Evolutionary conservation across 106 monocot species (phyloP).

Genomic region (Dendrobium catenatum): DNA sequence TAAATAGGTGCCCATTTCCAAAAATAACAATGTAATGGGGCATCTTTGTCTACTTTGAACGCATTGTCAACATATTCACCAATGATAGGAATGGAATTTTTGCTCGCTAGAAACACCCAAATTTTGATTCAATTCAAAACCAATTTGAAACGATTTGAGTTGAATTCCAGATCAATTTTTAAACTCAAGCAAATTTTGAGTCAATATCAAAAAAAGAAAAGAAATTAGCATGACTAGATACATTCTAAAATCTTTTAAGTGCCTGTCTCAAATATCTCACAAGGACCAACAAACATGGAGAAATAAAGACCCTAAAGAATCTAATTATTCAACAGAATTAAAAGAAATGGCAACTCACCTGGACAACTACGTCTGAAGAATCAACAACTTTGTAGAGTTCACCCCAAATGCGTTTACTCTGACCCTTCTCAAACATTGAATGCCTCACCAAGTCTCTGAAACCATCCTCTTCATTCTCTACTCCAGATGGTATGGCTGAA

Average conservation of each 20-base stretch:
- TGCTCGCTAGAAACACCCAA: too few species aligned
- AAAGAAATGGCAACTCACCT: conserved; percentile 32
- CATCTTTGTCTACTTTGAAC: not conserved
- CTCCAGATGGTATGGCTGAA: conserved; percentile 20
- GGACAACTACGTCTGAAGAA: conserved; percentile 97
- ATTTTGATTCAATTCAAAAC: too few species aligned
- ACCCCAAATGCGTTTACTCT: conserved; percentile 97
- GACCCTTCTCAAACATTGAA: conserved; percentile 98
- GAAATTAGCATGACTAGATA: not conserved
- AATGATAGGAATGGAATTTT: not conserved
- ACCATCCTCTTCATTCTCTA: conserved; percentile 64
- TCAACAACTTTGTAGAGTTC: conserved; percentile 98
- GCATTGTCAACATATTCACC: not conserved
- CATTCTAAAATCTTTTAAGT: not conserved
- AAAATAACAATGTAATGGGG: not conserved
- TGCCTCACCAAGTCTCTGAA: conserved; percentile 83
- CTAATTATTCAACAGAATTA: not conserved
- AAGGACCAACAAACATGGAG: not conserved
- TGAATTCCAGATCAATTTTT: too few species aligned
- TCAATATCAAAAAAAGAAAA: not conserved
- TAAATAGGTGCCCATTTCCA: not conserved
- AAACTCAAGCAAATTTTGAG: too few species aligned
- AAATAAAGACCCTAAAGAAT: not conserved
- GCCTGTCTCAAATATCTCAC: not conserved
- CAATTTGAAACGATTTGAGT: too few species aligned